These are phyloP conservation scores for Chlamydomonas reinhardtii DNA, from an alignment of 163 green algal species.

Conservation along the genomic window DNA sequence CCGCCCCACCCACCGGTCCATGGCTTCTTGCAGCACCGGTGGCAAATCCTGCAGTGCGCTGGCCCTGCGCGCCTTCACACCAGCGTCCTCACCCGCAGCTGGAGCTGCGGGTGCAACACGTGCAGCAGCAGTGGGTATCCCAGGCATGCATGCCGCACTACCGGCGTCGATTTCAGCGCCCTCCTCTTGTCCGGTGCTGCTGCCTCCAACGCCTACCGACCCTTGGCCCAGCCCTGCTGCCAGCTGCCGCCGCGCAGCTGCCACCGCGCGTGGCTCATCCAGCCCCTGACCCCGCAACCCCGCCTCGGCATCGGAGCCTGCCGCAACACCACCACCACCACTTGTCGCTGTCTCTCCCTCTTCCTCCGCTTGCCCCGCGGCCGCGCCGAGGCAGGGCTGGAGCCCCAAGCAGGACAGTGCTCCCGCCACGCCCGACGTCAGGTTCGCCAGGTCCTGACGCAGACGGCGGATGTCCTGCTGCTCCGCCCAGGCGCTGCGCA, in stretches of 20 bases:
- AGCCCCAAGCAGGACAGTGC: not conserved
- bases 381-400: no score
- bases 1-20: not conserved
- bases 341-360: not conserved
- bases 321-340: not conserved
- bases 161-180: not conserved
- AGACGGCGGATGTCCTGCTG: not conserved
- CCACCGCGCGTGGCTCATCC: not conserved
- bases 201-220: not conserved
- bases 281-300: not conserved
- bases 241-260: no score
- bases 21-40: not conserved
- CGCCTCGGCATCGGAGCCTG: not conserved
- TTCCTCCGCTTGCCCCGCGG: not conserved
- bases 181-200: not conserved
- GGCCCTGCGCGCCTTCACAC: no score
- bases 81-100: no score
- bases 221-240: no score
- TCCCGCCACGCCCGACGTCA: not conserved
- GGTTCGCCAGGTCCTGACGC: not conserved
- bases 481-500: not conserved
- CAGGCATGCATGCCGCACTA: not conserved
- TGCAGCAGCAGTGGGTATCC: no score
- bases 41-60: not conserved
- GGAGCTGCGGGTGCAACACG: not conserved